These are phyloP conservation scores for Colletotrichum sansevieriae DNA, from an alignment of 2,329 filamentous ascomycete species.

Conservation along the genomic window DNA sequence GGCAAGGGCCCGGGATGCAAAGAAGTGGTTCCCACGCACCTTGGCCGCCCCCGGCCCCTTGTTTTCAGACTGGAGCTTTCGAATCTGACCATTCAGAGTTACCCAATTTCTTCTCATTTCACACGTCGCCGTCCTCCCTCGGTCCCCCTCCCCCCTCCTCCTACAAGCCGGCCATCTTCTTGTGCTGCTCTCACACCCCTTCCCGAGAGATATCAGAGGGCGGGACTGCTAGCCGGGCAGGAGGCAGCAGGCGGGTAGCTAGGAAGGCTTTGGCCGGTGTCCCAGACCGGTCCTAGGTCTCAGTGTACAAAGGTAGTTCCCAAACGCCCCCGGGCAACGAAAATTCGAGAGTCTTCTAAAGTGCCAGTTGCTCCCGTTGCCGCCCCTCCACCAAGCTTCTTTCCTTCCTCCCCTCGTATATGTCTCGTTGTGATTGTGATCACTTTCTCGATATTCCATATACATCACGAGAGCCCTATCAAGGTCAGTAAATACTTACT, in stretches of 20 bases:
- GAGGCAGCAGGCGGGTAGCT: slow-evolving; percentile 11
- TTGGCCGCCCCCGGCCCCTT: slow-evolving; percentile 20
- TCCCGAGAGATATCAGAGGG: slow-evolving; percentile 15
- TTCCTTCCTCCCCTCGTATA: slow-evolving; percentile 1
- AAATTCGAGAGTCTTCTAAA: slow-evolving; percentile 29
- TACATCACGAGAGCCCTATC: slow-evolving; percentile 18
- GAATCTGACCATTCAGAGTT: slow-evolving; percentile 34
- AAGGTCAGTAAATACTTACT: slow-evolving; percentile 21
- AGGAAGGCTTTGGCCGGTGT: neutral
- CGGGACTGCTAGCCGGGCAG: neutral
- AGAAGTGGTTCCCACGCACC: slow-evolving; percentile 17
- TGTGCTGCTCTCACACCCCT: slow-evolving; percentile 14
- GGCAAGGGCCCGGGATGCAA: slow-evolving; percentile 18
- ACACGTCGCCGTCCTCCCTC: slow-evolving; percentile 26
- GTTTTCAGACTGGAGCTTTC: slow-evolving; percentile 26
- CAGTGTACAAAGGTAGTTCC: slow-evolving; percentile 29
- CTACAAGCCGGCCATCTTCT: neutral
- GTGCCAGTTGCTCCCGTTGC: slow-evolving; percentile 12
- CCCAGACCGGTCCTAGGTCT: neutral
- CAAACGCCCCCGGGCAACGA: slow-evolving; percentile 39
- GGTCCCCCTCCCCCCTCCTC: slow-evolving; percentile 8
- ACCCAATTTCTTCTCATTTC: slow-evolving; percentile 41
- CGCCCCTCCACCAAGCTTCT: neutral
- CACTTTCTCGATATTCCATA: slow-evolving; percentile 10
- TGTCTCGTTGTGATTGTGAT: slow-evolving; percentile 22